These are phyloP conservation scores for Rhynchosporium agropyri DNA, from an alignment of 2,329 filamentous ascomycete species.

Conservation along the genomic window DNA sequence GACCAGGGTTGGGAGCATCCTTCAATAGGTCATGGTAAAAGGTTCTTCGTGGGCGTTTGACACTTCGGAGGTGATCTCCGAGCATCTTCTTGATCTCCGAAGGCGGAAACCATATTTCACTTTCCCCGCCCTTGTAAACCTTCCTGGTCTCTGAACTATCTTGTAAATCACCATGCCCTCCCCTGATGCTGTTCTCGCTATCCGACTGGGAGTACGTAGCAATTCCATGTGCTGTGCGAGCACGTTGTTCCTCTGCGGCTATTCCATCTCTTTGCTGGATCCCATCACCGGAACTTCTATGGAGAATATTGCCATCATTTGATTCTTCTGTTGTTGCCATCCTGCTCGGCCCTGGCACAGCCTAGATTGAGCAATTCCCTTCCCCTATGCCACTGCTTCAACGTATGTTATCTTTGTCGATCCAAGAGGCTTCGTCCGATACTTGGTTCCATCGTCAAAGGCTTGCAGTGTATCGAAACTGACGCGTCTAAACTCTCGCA, in stretches of 20 bases:
- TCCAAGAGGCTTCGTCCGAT: not conserved
- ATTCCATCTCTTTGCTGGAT: not conserved
- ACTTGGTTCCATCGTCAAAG: not conserved
- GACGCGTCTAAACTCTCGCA: no score
- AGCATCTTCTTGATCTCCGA: slow-evolving; percentile 14
- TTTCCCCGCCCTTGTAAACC: not conserved
- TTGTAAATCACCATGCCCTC: not conserved
- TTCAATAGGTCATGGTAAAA: slow-evolving; percentile 1
- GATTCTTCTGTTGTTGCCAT: not conserved
- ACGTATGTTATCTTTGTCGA: not conserved
- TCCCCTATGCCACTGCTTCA: not conserved
- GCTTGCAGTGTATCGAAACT: not conserved
- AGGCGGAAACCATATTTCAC: slow-evolving; percentile 7
- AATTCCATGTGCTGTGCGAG: no score
- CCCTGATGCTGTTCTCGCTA: not conserved
- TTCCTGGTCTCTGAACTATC: not conserved
- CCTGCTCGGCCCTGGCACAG: no score
- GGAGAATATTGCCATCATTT: not conserved
- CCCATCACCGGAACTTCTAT: not conserved
- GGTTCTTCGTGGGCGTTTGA: not conserved
- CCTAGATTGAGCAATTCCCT: not conserved
- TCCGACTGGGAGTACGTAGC: not conserved
- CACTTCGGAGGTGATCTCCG: slow-evolving; percentile 4
- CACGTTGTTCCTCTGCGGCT: no score
- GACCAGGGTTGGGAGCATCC: slow-evolving; percentile 3